These are phyloP conservation scores for Coemansia sp. DNA, from an alignment of 192 early-diverging fungal genomes.

Conservation along the genomic window DNA sequence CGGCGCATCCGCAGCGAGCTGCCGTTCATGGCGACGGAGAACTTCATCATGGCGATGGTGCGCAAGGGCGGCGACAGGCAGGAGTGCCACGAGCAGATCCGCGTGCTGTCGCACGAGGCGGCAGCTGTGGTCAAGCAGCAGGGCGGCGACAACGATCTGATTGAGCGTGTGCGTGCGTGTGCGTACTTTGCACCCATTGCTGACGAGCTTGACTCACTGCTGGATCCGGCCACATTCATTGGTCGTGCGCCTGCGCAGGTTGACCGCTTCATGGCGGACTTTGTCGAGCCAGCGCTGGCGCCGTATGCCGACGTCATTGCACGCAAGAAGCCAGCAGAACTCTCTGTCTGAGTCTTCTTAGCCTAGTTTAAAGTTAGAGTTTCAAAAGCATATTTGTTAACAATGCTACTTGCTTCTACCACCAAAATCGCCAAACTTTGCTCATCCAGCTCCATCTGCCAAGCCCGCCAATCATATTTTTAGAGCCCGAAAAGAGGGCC, in stretches of 20 bases:
- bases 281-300: constrained; percentile 80
- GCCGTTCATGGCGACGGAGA: constrained; percentile 99
- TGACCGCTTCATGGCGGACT: constrained; percentile 72
- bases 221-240: constrained; percentile 90
- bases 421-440: too few species aligned
- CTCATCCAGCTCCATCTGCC: too few species aligned
- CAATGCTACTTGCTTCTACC: too few species aligned
- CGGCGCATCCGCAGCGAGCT: constrained; percentile 90
- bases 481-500: too few species aligned
- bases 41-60: constrained; percentile 99
- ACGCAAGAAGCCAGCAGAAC: constrained; percentile 42
- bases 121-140: constrained; percentile 87
- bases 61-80: constrained; percentile 95
- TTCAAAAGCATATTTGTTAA: too few species aligned
- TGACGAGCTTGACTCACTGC: constrained; percentile 68
- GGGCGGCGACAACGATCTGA: constrained; percentile 94
- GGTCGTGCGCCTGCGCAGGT: constrained; percentile 96
- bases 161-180: constrained; percentile 79
- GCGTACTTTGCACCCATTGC: constrained; percentile 88
- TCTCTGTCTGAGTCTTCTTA: constrained; percentile 44
- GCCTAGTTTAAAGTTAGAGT: too few species aligned
- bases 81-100: constrained; percentile 95
- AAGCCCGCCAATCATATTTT: too few species aligned
- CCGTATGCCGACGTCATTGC: constrained; percentile 68
- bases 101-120: constrained; percentile 92